Base-by-base conservation (phyloP, 2,329 filamentous ascomycete species). In the Pyrenophora graminea region DNA sequence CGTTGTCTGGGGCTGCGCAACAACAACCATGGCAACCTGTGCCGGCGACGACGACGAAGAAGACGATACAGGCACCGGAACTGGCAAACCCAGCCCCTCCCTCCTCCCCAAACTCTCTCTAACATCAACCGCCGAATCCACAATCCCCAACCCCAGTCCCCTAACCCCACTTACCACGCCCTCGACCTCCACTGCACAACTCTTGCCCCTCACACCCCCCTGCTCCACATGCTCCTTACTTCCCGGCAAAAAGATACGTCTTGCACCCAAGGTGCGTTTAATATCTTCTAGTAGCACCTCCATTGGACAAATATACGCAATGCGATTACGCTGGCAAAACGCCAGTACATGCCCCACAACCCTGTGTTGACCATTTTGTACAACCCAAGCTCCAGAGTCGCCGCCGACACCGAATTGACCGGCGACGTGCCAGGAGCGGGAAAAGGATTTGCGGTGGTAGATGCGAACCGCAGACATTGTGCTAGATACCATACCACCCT, bases 291-390 rank as follows among this genome's bases (percentile, higher is more conserved):
- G 80, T 10, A 96, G 76, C 2, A 97, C 82, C 50, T 97, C 90
- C 93, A 97, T 97, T 0, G 93, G 93, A 55, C 91, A 94, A 55
- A 97, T 94, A 71, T 96, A 97, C 0, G 91, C 91, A 4, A 91
- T 86, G 36, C 85, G 85, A 67, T 89, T 93, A 55, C 86, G 85
- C 56, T 86, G 83, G 61, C 88, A 93, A 86, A 89, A 96, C 0
- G 93, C 93, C 10, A 97, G 80, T 0, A 97, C 90, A 64, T 97
- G 93, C 0, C 93, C 93, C 62, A 90, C 94, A 3, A 97, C 85
- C 32, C 86, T 83, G 1, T 91, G 91, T n/a, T 86, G 80, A 5
- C 82, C 81, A 50, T 89, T 87, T 62, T 93, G 89, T 13, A 97
- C 85, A 3, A 97, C 85, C 93, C 93, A 97, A 0, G 93, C 93